Evolutionary conservation across 305 asterid species (phyloP).

Genomic region (Andrographis paniculata): DNA sequence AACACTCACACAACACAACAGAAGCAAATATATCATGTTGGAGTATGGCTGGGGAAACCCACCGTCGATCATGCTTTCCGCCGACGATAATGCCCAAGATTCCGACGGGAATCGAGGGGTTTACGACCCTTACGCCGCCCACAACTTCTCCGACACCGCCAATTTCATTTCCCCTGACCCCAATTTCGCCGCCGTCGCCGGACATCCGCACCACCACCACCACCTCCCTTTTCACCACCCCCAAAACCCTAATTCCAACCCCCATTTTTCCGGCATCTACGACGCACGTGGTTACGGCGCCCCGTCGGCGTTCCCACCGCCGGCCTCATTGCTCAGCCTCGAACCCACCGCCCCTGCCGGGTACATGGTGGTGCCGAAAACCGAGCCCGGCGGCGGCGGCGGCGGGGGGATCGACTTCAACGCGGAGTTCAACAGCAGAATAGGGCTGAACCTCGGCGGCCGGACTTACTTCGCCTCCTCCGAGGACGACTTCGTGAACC

Average conservation of each 20-base stretch:
- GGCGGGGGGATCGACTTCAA: constrained; percentile 30
- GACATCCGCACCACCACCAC: constrained; percentile 22
- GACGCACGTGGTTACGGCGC: constrained; percentile 40
- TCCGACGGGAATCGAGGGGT: constrained; percentile 43
- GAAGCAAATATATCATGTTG: too few species aligned
- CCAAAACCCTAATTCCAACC: constrained; percentile 18
- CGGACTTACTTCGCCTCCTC: constrained; percentile 87
- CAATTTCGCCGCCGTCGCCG: constrained; percentile 28
- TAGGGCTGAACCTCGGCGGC: constrained; percentile 85
- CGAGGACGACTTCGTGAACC: constrained; percentile 93
- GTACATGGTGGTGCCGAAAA: constrained; percentile 61
- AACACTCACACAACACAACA: too few species aligned
- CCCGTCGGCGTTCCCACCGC: constrained; percentile 23
- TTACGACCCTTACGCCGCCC: constrained; percentile 50
- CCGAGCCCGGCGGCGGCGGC: constrained; percentile 46
- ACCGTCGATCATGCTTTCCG: constrained; percentile 52
- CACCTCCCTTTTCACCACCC: constrained; percentile 21
- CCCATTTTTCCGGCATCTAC: constrained; percentile 26
- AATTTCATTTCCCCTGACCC: constrained; percentile 23
- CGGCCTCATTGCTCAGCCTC: constrained; percentile 39
- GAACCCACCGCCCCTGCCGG: constrained; percentile 53
- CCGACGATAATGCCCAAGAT: constrained; percentile 40
- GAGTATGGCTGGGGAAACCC: constrained; percentile 85
- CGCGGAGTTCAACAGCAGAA: constrained; percentile 37
- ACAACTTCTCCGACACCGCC: constrained; percentile 31